Conservation (phyloP, 1,284 basidiomycete genomes). For the Kwoniella shivajii region DNA sequence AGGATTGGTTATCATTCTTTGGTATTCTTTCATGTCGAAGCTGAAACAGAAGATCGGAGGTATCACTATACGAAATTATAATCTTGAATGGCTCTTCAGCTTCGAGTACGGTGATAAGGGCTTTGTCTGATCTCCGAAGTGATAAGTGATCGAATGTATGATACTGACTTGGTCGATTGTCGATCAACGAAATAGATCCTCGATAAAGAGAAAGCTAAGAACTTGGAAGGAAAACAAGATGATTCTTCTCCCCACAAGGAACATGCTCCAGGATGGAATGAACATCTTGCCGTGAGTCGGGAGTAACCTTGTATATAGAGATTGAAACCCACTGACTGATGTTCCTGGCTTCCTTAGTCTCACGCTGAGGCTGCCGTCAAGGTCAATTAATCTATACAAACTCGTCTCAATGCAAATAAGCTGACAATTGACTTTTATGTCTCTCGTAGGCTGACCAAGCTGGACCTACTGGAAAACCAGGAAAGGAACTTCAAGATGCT, state of each 20-base stretch:
- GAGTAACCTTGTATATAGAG: neutral
- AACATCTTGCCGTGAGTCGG: slow-evolving; percentile 46
- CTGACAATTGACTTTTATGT: slow-evolving; percentile 2
- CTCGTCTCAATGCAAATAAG: neutral
- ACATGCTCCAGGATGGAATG: slow-evolving; percentile 51
- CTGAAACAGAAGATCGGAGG: too few species aligned
- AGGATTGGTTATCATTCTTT: too few species aligned
- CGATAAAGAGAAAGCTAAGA: slow-evolving; percentile 43
- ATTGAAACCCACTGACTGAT: neutral
- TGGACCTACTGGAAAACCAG: slow-evolving; percentile 31
- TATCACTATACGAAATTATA: too few species aligned
- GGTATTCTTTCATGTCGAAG: too few species aligned
- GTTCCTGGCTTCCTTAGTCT: slow-evolving; percentile 25
- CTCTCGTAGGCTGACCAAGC: slow-evolving; percentile 38
- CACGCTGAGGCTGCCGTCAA: slow-evolving; percentile 48
- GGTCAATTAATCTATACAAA: slow-evolving; percentile 16
- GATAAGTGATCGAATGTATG: too few species aligned
- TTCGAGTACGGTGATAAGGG: too few species aligned
- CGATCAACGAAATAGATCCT: slow-evolving; percentile 31
- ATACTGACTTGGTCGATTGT: too few species aligned
- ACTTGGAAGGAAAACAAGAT: slow-evolving; percentile 39
- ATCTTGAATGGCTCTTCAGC: too few species aligned
- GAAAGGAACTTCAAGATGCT: slow-evolving; percentile 42
- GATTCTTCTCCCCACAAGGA: slow-evolving; percentile 38
- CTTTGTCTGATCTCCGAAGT: too few species aligned